A percentile compares a stretch with the other conserved stretches of the same genome.
Evolutionary conservation across 169 alveolate genomes (phyloP).

Genomic region (Eimeria sp.): DNA sequence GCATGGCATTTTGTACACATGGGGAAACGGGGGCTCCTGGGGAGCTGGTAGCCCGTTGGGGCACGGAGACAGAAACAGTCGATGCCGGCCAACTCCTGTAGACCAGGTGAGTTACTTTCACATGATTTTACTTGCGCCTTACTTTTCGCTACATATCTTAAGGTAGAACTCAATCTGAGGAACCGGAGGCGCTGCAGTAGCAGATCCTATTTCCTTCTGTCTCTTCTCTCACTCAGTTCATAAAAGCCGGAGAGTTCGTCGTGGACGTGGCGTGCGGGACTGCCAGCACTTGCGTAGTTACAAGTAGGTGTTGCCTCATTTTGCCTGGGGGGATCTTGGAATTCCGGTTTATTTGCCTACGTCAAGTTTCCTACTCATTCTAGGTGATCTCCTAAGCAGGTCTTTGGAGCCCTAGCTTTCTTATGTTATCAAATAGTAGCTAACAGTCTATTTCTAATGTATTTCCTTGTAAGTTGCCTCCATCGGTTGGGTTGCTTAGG

Average conservation of each 20-base stretch:
- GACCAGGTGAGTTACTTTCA: conserved; percentile 15
- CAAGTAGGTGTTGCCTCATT: conserved; percentile 17
- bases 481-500: background rate
- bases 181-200: background rate
- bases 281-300: conserved; percentile 63
- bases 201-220: background rate
- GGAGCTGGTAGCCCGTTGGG: conserved; percentile 75
- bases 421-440: background rate
- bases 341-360: background rate
- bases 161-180: background rate
- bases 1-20: conserved; percentile 62
- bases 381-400: background rate
- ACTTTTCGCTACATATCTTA: background rate
- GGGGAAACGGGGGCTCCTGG: conserved; percentile 66
- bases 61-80: conserved; percentile 44
- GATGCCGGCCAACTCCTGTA: conserved; percentile 52
- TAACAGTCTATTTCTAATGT: background rate
- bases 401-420: background rate
- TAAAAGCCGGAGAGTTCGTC: conserved; percentile 50
- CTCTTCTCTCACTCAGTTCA: conserved; percentile 27
- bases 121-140: background rate
- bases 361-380: background rate
- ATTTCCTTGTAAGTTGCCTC: background rate
- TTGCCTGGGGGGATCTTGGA: background rate
- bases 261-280: conserved; percentile 78